Evolutionary conservation across 2,329 filamentous ascomycete genomes (phyloP), one percentile per base, ranked within the genome.

Genomic region (Pseudogymnoascus sp.): DNA sequence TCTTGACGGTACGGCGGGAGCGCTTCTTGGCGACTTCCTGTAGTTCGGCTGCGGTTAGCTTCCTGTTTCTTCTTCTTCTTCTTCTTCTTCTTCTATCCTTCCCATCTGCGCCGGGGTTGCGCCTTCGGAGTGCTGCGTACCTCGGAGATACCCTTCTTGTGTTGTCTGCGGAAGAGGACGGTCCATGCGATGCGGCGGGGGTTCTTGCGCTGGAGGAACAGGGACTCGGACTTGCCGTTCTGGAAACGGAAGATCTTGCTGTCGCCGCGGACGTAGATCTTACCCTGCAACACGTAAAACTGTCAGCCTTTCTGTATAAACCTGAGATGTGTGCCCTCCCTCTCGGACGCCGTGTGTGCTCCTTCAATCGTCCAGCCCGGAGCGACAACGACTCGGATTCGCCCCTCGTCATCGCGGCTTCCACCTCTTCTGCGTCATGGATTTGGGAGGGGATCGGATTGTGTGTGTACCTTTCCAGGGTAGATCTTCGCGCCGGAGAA

Each of bases 181-280:
- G 95, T 99, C 95, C 95, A 99, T 74, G 93, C 89, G 81, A 99
- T 98, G 80, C 93, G 92, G 82, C 95, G 93, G 80, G 95, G 95
- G 89, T 99, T 99, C 92, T 99, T 99, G 87, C 95, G 93, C 88
- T 99, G 95, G 75, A 98, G 91, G 89, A 99, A 99, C 74, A 99
- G 91, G 73, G 92, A 96, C 85, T 99, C 95, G 83, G 92, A 93
- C 86, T 99, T 99, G 85, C 95, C 92, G 84, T 96, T 97, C 84
- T 96, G 92, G 90, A 99, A 99, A 79, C 95, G 93, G 90, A 99
- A 99, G 86, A 98, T 88, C 87, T 98, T 99, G 92, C 90, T 96
- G 87, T 99, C 95, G 79, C 93, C 93, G 82, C 95, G 92, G 87
- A 99, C 85, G 85, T 93, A 99, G 85, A 99, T 90, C 87, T 98